Evolutionary conservation across 805 yeast species (phyloP).

Genomic region (Lipomyces chichibuensis): DNA sequence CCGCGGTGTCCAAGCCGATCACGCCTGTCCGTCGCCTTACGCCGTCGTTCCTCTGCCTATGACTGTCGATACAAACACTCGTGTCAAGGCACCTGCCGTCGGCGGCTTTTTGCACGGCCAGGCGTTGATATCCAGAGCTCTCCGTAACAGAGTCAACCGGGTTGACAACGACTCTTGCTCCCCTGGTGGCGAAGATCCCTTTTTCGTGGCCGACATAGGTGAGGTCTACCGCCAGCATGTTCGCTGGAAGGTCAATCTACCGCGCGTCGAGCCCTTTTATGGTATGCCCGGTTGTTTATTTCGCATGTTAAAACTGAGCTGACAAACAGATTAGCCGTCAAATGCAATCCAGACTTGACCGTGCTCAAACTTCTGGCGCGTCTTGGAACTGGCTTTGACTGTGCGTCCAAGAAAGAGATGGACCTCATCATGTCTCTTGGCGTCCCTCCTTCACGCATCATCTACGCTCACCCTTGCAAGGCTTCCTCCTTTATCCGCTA

Average conservation of each 20-base stretch:
- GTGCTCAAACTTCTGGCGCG: slow-evolving; percentile 61
- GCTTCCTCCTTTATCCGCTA: slow-evolving; percentile 77
- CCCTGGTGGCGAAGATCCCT: slow-evolving; percentile 82
- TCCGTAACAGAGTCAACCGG: slow-evolving; percentile 27
- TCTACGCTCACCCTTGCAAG: slow-evolving; percentile 95
- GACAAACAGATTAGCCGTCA: slow-evolving; percentile 62
- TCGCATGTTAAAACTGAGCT: not conserved
- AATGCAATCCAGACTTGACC: slow-evolving; percentile 77
- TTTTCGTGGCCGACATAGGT: slow-evolving; percentile 84
- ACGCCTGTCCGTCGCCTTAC: not conserved
- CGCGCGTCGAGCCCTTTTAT: slow-evolving; percentile 81
- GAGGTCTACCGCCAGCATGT: slow-evolving; percentile 62
- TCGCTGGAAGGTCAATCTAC: slow-evolving; percentile 69
- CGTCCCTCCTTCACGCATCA: slow-evolving; percentile 64
- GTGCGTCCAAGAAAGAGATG: slow-evolving; percentile 89
- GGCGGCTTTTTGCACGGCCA: slow-evolving; percentile 26
- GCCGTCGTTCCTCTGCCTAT: slow-evolving; percentile 9
- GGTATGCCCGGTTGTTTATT: slow-evolving; percentile 12
- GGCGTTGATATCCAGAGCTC: slow-evolving; percentile 33
- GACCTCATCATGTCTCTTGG: slow-evolving; percentile 65
- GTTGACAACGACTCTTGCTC: slow-evolving; percentile 63
- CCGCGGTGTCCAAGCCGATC: slow-evolving; percentile 15
- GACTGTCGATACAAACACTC: slow-evolving; percentile 10
- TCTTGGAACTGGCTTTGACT: slow-evolving; percentile 81
- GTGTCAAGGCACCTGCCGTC: slow-evolving; percentile 4